A percentile compares a stretch with the other conserved stretches of the same genome.
Evolutionary conservation across 2,329 filamentous ascomycete species (phyloP).

Genomic region (Cladophialophora immunda): DNA sequence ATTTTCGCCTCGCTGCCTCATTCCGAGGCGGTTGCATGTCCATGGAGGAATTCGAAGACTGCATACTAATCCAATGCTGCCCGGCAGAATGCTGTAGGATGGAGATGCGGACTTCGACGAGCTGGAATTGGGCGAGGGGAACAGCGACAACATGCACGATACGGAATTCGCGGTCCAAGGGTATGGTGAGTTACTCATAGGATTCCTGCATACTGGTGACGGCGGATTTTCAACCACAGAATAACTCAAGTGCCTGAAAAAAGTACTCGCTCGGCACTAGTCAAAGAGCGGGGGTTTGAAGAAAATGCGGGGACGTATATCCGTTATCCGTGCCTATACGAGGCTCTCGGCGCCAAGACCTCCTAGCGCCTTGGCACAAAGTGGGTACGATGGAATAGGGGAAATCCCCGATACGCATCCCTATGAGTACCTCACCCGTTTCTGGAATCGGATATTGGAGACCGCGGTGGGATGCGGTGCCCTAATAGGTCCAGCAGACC

Average conservation of each 20-base stretch:
- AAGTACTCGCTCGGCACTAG: neutral
- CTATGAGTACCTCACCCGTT: no score
- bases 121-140: neutral
- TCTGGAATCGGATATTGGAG: no score
- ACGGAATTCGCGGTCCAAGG: neutral
- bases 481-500: no score
- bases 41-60: neutral
- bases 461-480: no score
- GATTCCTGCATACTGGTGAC: neutral
- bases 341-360: neutral
- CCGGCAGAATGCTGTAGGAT: neutral
- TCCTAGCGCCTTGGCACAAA: neutral
- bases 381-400: neutral
- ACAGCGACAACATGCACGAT: neutral
- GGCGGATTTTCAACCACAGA: neutral
- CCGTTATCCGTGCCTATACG: neutral
- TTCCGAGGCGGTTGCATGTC: conserved; percentile 1
- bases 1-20: conserved; percentile 6
- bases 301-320: neutral
- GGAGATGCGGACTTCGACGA: neutral
- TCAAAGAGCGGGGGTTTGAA: neutral
- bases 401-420: neutral
- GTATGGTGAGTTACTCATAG: neutral
- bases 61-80: neutral
- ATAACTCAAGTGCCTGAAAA: no score